phyloP scores from a whole-genome alignment of 805 yeast species.

The Lipomyces sp. region DNA sequence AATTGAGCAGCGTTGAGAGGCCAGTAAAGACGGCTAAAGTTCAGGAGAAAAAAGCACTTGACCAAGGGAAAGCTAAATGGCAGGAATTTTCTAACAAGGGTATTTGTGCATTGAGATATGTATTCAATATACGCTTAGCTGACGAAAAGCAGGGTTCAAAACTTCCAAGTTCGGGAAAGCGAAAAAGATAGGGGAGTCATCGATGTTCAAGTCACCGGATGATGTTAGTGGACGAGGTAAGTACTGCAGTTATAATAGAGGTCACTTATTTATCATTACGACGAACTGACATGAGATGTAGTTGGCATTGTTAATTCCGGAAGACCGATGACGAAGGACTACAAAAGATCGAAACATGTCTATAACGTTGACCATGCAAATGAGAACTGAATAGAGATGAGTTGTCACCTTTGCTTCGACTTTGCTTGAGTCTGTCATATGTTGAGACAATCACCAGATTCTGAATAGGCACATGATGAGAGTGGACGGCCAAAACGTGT shows the following conservation, averaged over 20 bases:
- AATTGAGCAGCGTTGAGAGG: not conserved
- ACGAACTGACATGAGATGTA: not conserved
- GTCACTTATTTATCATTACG: not conserved
- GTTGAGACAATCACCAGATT: not conserved
- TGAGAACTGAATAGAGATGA: constrained; percentile 9
- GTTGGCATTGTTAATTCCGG: constrained; percentile 35
- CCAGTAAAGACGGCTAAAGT: constrained; percentile 3
- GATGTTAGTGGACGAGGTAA: constrained; percentile 30
- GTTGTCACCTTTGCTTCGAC: constrained; percentile 9
- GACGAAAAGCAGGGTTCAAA: constrained; percentile 13
- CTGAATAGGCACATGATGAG: not conserved
- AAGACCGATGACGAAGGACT: constrained; percentile 29
- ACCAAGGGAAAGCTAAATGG: constrained; percentile 41
- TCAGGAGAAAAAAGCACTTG: constrained; percentile 25
- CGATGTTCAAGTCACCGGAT: constrained; percentile 40
- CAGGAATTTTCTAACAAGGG: constrained; percentile 40
- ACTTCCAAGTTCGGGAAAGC: constrained; percentile 20
- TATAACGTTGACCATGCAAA: constrained; percentile 19
- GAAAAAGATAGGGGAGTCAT: constrained; percentile 36
- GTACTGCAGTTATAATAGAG: not conserved
- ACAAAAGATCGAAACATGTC: constrained; percentile 26
- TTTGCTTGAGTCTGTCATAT: not conserved
- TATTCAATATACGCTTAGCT: not conserved
- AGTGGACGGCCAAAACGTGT: not conserved
- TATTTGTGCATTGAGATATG: not conserved